phyloP scores from a whole-genome alignment of 2,329 filamentous ascomycete species.

The Diatrype stigma region DNA sequence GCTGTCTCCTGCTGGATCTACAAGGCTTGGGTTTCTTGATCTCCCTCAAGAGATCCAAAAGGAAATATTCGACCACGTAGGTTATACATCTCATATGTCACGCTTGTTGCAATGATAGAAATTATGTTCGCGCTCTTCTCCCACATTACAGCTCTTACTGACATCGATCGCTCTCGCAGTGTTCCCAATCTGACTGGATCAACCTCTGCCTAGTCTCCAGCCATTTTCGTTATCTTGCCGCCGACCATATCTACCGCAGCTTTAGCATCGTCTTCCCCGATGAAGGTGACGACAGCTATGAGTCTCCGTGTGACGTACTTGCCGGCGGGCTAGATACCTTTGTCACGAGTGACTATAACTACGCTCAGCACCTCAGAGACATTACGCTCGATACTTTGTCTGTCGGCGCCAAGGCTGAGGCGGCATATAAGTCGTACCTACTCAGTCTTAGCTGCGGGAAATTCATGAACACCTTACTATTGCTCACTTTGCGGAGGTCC shows the following conservation, averaged over 20 bases:
- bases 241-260: conserved; percentile 54
- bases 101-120: background rate
- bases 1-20: conserved; percentile 26
- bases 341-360: conserved; percentile 60
- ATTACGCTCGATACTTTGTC: conserved; percentile 53
- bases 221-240: conserved; percentile 54
- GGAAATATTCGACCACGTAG: conserved; percentile 44
- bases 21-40: conserved; percentile 32
- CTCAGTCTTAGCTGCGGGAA: conserved; percentile 56
- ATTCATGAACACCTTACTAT: conserved; percentile 59
- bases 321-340: conserved; percentile 58
- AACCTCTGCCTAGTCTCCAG: conserved; percentile 55
- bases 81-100: conserved; percentile 12
- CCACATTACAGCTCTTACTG: background rate
- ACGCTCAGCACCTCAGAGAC: conserved; percentile 53
- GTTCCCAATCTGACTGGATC: conserved; percentile 49
- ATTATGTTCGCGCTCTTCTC: background rate
- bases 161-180: conserved; percentile 32
- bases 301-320: conserved; percentile 52
- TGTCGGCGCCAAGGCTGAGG: conserved; percentile 48
- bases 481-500: conserved; percentile 52
- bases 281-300: conserved; percentile 48
- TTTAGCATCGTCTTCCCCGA: conserved; percentile 61
- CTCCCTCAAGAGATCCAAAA: conserved; percentile 46
- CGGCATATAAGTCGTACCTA: conserved; percentile 49